Percentiles rank a stretch among this genome's conserved stretches.
phyloP scores from a whole-genome alignment of 192 early-diverging fungal genomes.

The Haplosporangium gracile region DNA sequence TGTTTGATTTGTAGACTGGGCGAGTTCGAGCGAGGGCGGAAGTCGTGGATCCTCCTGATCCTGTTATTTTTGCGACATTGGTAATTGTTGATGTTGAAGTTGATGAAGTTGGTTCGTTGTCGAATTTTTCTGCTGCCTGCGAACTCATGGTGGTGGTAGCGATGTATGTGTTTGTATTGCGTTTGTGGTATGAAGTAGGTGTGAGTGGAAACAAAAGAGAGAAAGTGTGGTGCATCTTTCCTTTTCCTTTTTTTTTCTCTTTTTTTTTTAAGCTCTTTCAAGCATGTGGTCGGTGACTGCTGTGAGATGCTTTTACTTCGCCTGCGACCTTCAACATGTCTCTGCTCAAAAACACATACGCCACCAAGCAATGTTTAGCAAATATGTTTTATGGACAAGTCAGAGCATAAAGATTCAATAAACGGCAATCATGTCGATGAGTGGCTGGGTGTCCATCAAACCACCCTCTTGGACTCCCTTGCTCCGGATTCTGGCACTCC shows the following conservation, averaged over 20 bases:
- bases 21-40: slow-evolving; percentile 9
- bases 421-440: not conserved
- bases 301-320: too few species aligned
- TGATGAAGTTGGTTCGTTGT: not conserved
- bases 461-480: not conserved
- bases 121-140: not conserved
- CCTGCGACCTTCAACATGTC: too few species aligned
- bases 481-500: not conserved
- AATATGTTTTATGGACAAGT: not conserved
- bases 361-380: not conserved
- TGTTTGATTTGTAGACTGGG: slow-evolving; percentile 37
- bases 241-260: too few species aligned
- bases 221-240: too few species aligned
- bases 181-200: not conserved
- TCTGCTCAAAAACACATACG: not conserved
- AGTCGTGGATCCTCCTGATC: not conserved
- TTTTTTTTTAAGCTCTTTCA: too few species aligned
- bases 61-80: not conserved
- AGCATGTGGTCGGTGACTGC: too few species aligned
- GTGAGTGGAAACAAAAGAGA: not conserved
- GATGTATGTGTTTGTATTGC: not conserved
- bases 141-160: not conserved
- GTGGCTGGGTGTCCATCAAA: not conserved
- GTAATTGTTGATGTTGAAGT: not conserved
- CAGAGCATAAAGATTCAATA: not conserved